Evolutionary conservation across 2,329 filamentous ascomycete genomes (phyloP), one percentile per base, ranked within the genome.

Genomic region (Rosellinia necatrix): DNA sequence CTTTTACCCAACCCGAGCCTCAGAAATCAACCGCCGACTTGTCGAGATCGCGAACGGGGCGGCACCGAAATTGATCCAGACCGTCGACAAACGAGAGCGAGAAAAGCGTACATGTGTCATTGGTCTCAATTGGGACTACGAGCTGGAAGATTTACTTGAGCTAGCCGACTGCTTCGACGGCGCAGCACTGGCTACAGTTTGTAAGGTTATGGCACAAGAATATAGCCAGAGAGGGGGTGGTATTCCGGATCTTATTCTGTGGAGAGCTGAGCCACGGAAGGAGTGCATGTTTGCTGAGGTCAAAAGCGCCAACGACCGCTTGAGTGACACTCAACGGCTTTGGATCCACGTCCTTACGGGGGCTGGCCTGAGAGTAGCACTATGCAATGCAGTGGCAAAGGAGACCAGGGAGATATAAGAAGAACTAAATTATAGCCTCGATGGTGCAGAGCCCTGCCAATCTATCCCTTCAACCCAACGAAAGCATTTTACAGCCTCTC

Each of bases 271-370:
- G 60, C 71, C 58, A 58, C 61, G 66, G 70, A 69, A 63, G 34
- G 82, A 89, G 69, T 86, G 90, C 62, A 87, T 91, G 81, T 93
- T 94, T 72, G 81, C 81, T 4, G 88, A 91, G 72, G 89, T 92
- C 54, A 92, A 92, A 77, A 90, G 86, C 64, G 87, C 86, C 70
- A 97, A 96, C 73, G 94, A 99, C 78, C 85, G 92, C 34, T 77
- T 99, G 68, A 97, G 93, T 73, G 94, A 99, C 77, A 96, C 92
- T 15, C 94, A 99, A 76, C 80, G 94, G 65, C 81, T 99, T 64
- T 99, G 94, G 94, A 96, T 97, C 67, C 91, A 97, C 78, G 91
- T 97, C 6, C 80, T 99, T 49, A 88, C 87, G 6, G 87, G 88
- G 1, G 92, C 92, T 1, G 93, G 94, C 2, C 82, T 97, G 34